Conservation (phyloP, 495 filamentous ascomycete genomes). For the Choiromyces venosus region DNA sequence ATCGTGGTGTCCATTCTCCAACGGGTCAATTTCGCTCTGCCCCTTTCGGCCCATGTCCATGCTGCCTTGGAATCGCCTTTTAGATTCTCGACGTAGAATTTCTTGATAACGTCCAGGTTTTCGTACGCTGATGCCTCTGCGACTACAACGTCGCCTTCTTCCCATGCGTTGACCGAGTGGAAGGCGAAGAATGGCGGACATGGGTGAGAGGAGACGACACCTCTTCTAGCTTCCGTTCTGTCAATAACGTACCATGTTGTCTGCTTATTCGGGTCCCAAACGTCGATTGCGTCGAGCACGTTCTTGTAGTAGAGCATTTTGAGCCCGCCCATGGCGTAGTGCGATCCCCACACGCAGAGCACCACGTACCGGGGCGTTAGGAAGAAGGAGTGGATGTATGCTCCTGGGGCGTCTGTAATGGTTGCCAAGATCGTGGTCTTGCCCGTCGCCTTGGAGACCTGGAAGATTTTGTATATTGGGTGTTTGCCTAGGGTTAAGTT, state of each 20-base stretch:
- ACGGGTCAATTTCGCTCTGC: slow-evolving; percentile 21
- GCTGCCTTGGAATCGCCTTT: slow-evolving; percentile 39
- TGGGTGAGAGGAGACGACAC: slow-evolving; percentile 42
- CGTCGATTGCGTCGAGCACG: slow-evolving; percentile 52
- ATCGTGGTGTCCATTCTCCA: slow-evolving; percentile 28
- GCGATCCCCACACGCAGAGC: slow-evolving; percentile 59
- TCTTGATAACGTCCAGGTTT: slow-evolving; percentile 52
- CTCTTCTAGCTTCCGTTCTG: slow-evolving; percentile 41
- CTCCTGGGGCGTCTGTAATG: slow-evolving; percentile 50
- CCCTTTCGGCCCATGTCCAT: slow-evolving; percentile 38
- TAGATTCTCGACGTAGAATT: slow-evolving; percentile 44
- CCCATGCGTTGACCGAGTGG: slow-evolving; percentile 69
- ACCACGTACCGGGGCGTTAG: slow-evolving; percentile 61
- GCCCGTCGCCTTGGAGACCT: slow-evolving; percentile 54
- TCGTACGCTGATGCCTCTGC: slow-evolving; percentile 45
- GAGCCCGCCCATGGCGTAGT: slow-evolving; percentile 48
- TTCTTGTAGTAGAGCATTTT: slow-evolving; percentile 55
- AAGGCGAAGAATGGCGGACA: slow-evolving; percentile 59
- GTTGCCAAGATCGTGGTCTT: slow-evolving; percentile 65
- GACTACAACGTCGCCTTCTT: slow-evolving; percentile 48
- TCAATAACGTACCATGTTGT: slow-evolving; percentile 68
- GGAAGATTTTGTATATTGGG: slow-evolving; percentile 62
- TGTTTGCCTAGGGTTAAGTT: slow-evolving; percentile 55
- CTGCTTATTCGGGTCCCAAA: slow-evolving; percentile 47
- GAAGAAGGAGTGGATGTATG: slow-evolving; percentile 72